phyloP scores from a whole-genome alignment of 2,329 filamentous ascomycete genomes.

The Xylariaceae sp. region DNA sequence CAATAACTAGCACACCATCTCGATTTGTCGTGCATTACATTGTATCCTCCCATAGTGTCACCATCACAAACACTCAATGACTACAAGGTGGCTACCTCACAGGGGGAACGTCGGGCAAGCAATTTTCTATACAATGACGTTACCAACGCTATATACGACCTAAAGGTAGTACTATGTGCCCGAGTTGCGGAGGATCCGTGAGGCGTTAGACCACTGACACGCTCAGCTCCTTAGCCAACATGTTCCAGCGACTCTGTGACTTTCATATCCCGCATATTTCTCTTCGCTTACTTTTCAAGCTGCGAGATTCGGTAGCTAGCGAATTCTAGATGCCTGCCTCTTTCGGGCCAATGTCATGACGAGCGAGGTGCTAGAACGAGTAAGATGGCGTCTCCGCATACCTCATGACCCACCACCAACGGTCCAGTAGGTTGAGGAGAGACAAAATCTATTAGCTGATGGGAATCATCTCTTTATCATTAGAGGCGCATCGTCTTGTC shows the following conservation, averaged over 20 bases:
- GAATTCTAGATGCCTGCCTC: constrained; percentile 28
- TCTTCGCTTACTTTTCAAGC: constrained; percentile 27
- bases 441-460: constrained; percentile 46
- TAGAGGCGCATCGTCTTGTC: constrained; percentile 39
- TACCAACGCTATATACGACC: constrained; percentile 23
- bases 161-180: constrained; percentile 6
- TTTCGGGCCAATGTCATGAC: constrained; percentile 50
- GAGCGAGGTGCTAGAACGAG: constrained; percentile 40
- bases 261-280: constrained; percentile 24
- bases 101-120: constrained; percentile 1
- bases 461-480: constrained; percentile 37
- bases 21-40: background rate
- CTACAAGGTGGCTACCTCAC: background rate
- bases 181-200: constrained; percentile 29
- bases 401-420: constrained; percentile 40
- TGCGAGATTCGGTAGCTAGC: constrained; percentile 27
- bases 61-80: background rate
- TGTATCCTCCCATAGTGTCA: background rate
- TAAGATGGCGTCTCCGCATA: constrained; percentile 38
- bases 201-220: constrained; percentile 26
- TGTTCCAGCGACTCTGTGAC: constrained; percentile 14
- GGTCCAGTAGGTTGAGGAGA: constrained; percentile 15
- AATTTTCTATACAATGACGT: background rate
- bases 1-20: background rate
- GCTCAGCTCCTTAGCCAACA: constrained; percentile 27